Percentiles rank a stretch among this genome's conserved stretches.
These are phyloP conservation scores for Blastobotrys ciferrii DNA, from an alignment of 1,139 yeast genomes.

Conservation along the genomic window DNA sequence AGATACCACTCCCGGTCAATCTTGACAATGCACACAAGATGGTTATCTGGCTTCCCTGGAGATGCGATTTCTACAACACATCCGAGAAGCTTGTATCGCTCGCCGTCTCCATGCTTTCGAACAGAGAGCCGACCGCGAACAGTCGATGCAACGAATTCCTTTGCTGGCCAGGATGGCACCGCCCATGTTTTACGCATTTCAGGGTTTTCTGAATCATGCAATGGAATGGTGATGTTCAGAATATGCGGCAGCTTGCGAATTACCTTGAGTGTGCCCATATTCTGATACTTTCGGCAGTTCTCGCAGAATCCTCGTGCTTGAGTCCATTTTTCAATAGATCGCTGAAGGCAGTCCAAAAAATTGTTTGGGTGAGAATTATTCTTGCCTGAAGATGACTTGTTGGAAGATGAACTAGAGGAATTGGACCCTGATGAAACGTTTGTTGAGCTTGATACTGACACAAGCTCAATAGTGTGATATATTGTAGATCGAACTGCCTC, in stretches of 20 bases:
- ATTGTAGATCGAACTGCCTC: constrained; percentile 11
- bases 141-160: constrained; percentile 21
- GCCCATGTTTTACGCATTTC: constrained; percentile 20
- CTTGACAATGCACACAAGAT: constrained; percentile 43
- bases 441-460: not conserved
- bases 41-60: constrained; percentile 33
- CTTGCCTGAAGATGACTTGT: not conserved
- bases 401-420: not conserved
- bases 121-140: constrained; percentile 17
- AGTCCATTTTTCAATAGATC: constrained; percentile 50
- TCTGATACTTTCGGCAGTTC: constrained; percentile 49
- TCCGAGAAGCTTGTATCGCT: constrained; percentile 37
- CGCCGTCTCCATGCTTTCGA: constrained; percentile 18
- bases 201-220: constrained; percentile 12
- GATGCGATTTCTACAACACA: constrained; percentile 39
- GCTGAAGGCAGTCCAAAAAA: constrained; percentile 54
- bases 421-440: not conserved
- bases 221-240: constrained; percentile 47
- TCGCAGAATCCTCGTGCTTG: constrained; percentile 54
- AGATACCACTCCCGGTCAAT: constrained; percentile 63
- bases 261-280: constrained; percentile 36
- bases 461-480: not conserved
- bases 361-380: not conserved
- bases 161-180: constrained; percentile 25
- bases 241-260: constrained; percentile 63